Conservation (phyloP, 2,329 filamentous ascomycete genomes). For the Pseudocercospora fijiensis region DNA sequence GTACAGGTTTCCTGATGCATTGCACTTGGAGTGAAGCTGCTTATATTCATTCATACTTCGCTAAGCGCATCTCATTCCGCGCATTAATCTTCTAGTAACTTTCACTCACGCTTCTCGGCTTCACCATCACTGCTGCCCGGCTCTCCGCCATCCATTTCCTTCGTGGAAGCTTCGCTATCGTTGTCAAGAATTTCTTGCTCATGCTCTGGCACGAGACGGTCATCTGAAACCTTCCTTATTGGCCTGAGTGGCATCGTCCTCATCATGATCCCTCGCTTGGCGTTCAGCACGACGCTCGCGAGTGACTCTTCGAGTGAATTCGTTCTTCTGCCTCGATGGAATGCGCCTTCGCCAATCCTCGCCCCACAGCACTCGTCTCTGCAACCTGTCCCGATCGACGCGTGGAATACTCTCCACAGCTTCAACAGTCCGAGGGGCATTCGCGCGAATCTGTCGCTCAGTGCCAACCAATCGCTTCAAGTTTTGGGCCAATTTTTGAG, state of each 20-base stretch:
- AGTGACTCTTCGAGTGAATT: neutral
- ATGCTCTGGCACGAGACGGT: too few species aligned
- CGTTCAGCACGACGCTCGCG: neutral
- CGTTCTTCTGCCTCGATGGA: neutral
- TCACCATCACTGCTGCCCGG: neutral
- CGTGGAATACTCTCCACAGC: conserved; percentile 49
- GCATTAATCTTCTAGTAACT: neutral
- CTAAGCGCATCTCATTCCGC: neutral
- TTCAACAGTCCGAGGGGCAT: conserved; percentile 42
- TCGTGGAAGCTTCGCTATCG: neutral
- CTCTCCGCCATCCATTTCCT: neutral
- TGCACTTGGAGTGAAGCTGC: neutral
- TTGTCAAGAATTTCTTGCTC: neutral
- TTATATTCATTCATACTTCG: neutral
- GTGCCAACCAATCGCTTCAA: conserved; percentile 32
- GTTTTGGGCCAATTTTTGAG: neutral
- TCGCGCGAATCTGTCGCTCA: conserved; percentile 34
- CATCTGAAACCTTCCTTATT: too few species aligned
- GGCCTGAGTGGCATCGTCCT: too few species aligned
- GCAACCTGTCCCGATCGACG: conserved; percentile 16
- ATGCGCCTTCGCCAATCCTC: neutral
- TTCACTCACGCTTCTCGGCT: neutral
- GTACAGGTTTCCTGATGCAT: neutral
- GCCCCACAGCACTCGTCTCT: neutral
- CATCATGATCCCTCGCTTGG: too few species aligned